Conservation (phyloP, 78 protist species). For the Emiliania huxleyi region DNA sequence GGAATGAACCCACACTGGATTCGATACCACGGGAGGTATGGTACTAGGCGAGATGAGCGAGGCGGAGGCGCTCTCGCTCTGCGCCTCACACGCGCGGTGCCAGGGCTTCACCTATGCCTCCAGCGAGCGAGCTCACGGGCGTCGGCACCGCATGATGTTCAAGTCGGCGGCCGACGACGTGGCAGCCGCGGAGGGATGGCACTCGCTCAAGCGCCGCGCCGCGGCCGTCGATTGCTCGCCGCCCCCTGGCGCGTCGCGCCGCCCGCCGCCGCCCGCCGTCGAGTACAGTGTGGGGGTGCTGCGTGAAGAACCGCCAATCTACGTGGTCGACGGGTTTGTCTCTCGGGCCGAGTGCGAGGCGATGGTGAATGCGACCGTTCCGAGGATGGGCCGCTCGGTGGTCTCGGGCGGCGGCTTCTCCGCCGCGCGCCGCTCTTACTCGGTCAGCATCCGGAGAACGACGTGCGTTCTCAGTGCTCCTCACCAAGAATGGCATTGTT, state of each 20-base stretch:
- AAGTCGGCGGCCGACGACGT: neutral
- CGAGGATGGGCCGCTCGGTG: constrained; percentile 5
- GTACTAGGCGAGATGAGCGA: neutral
- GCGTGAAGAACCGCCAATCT: neutral
- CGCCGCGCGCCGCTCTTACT: neutral
- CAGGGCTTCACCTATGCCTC: neutral
- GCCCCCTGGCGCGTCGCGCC: neutral
- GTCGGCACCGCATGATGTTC: neutral
- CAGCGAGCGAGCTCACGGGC: neutral
- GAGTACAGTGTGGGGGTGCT: neutral
- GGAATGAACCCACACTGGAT: too few species aligned
- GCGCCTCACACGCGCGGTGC: neutral
- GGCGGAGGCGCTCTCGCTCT: neutral
- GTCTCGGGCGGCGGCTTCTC: neutral
- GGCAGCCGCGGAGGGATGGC: neutral
- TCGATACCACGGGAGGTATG: too few species aligned
- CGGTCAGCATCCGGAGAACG: neutral
- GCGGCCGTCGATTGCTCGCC: neutral
- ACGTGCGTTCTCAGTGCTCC: too few species aligned
- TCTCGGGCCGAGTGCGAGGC: neutral
- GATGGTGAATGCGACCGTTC: neutral
- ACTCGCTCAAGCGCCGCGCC: neutral
- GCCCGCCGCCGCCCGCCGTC: neutral
- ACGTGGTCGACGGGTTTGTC: neutral
- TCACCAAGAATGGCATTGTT: too few species aligned